These are phyloP conservation scores for Naumovozyma castellii DNA, from an alignment of 805 yeast genomes.

Conservation along the genomic window DNA sequence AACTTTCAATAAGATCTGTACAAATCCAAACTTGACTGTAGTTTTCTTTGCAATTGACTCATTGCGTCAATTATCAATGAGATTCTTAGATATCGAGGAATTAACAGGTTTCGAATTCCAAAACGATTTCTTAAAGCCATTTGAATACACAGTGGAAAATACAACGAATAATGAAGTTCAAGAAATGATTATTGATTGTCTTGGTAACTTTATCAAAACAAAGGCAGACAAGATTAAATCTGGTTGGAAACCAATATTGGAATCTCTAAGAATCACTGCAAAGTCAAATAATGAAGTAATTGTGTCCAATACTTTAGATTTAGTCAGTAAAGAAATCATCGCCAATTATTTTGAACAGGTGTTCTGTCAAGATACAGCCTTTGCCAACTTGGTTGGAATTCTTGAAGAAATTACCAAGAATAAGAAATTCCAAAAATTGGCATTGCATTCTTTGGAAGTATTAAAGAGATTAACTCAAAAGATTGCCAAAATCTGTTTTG, in stretches of 20 bases:
- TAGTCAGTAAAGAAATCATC: conserved; percentile 49
- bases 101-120: conserved; percentile 93
- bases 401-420: conserved; percentile 79
- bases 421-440: conserved; percentile 65
- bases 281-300: conserved; percentile 42
- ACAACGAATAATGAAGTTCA: conserved; percentile 63
- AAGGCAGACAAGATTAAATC: conserved; percentile 70
- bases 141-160: conserved; percentile 64
- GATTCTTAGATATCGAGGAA: conserved; percentile 90
- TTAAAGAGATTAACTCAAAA: conserved; percentile 52
- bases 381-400: conserved; percentile 57
- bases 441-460: conserved; percentile 72
- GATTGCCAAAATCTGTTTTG: conserved; percentile 40
- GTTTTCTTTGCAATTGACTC: conserved; percentile 91
- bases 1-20: conserved; percentile 76
- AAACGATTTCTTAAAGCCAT: conserved; percentile 85
- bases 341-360: conserved; percentile 54
- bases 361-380: conserved; percentile 55
- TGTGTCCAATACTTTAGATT: conserved; percentile 54
- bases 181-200: conserved; percentile 84
- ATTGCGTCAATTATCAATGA: conserved; percentile 80
- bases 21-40: conserved; percentile 65
- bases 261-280: conserved; percentile 68
- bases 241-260: conserved; percentile 90
- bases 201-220: conserved; percentile 72